Evolutionary conservation across 805 yeast genomes (phyloP).

Genomic region (Yamadazyma tumulicola): DNA sequence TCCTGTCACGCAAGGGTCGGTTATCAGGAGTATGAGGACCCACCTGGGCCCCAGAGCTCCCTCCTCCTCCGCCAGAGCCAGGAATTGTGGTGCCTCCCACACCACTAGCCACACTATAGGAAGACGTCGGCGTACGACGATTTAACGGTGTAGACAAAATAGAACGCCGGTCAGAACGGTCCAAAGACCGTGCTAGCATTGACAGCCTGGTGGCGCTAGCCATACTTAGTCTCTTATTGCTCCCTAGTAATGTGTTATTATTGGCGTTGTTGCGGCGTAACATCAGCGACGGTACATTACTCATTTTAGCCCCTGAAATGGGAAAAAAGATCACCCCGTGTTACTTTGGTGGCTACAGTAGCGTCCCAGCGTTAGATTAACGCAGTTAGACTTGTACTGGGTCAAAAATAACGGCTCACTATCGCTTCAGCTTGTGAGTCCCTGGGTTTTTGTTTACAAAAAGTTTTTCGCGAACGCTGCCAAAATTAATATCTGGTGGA

Average conservation of each 20-base stretch:
- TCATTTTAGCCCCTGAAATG: conserved; percentile 3
- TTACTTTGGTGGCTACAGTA: no score
- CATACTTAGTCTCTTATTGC: conserved; percentile 11
- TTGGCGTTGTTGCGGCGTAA: background rate
- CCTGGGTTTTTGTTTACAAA: no score
- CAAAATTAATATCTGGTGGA: no score
- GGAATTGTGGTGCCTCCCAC: background rate
- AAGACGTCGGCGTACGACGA: conserved; percentile 4
- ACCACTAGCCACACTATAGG: conserved; percentile 2
- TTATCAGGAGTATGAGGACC: conserved; percentile 59
- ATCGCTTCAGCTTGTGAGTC: no score
- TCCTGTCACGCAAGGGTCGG: conserved; percentile 73
- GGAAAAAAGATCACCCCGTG: no score
- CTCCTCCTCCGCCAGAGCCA: background rate
- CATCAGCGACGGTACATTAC: conserved; percentile 6
- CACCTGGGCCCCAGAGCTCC: background rate
- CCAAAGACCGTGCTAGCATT: background rate
- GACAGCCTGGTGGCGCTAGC: conserved; percentile 11
- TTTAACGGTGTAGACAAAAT: conserved; percentile 12
- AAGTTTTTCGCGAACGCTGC: no score
- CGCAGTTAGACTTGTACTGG: no score
- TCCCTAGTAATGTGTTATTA: conserved; percentile 1
- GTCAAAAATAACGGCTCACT: no score
- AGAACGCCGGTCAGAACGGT: conserved; percentile 9
- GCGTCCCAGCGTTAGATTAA: no score